These are phyloP conservation scores for Ceratobasidium sp. DNA, from an alignment of 1,284 basidiomycete species.

Conservation along the genomic window DNA sequence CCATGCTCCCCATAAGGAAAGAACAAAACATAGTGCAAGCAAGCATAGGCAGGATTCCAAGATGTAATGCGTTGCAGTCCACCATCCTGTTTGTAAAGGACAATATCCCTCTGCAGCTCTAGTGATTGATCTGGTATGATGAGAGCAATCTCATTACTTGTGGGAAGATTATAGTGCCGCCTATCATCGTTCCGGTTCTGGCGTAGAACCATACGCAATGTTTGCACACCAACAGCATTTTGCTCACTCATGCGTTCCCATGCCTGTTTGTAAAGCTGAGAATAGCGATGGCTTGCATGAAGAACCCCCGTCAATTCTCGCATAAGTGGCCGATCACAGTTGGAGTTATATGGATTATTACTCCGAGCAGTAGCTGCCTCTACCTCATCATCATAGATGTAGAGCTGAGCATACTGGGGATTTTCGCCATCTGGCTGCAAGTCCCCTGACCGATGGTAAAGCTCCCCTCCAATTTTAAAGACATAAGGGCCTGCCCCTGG, in stretches of 20 bases:
- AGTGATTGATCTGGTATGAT: slow-evolving; percentile 55
- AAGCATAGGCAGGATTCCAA: slow-evolving; percentile 57
- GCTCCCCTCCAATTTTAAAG: slow-evolving; percentile 59
- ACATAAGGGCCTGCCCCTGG: slow-evolving; percentile 54
- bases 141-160: slow-evolving; percentile 59
- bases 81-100: slow-evolving; percentile 51
- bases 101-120: slow-evolving; percentile 55
- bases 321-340: slow-evolving; percentile 52
- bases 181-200: slow-evolving; percentile 50
- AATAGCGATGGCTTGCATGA: slow-evolving; percentile 54
- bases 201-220: background rate
- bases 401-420: slow-evolving; percentile 60
- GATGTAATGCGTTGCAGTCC: slow-evolving; percentile 55
- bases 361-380: slow-evolving; percentile 52
- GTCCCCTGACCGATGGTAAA: slow-evolving; percentile 58
- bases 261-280: slow-evolving; percentile 54
- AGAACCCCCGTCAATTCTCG: slow-evolving; percentile 54
- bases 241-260: slow-evolving; percentile 53
- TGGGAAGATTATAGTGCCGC: slow-evolving; percentile 58
- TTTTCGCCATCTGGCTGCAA: slow-evolving; percentile 53
- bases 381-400: slow-evolving; percentile 57
- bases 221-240: slow-evolving; percentile 18
- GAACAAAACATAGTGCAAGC: slow-evolving; percentile 60
- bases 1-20: slow-evolving; percentile 60
- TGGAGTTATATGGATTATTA: slow-evolving; percentile 51